These are phyloP conservation scores for Berberis vulgaris DNA, from an alignment of 164 flowering plant species.

Conservation along the genomic window DNA sequence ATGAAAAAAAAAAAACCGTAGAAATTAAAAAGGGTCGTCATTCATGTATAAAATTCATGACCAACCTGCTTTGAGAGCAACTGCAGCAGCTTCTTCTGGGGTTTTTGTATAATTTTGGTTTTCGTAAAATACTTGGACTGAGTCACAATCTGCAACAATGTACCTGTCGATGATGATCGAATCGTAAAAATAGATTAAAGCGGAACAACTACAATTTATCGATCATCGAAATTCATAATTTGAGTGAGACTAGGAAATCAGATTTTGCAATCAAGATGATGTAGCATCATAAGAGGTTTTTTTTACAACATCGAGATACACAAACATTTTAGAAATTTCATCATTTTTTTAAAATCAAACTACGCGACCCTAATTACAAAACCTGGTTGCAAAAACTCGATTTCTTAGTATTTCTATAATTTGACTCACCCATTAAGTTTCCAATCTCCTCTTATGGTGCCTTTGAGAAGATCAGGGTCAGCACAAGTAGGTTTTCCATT, in stretches of 20 bases:
- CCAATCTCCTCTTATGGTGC: constrained; percentile 62
- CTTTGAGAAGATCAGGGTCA: constrained; percentile 58
- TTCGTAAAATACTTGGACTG: constrained; percentile 68
- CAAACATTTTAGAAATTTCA: no score
- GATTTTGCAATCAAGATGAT: no score
- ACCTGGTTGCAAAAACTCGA: no score
- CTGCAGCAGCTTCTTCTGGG: constrained; percentile 91
- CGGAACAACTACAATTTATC: background rate
- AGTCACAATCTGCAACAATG: constrained; percentile 94
- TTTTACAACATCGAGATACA: no score
- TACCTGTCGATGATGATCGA: constrained; percentile 32
- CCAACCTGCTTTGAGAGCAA: constrained; percentile 76
- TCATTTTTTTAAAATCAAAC: no score
- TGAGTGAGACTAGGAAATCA: no score
- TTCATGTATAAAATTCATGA: background rate
- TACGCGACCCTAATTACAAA: no score
- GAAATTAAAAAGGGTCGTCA: no score
- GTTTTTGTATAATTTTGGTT: constrained; percentile 72
- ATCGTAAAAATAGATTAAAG: background rate
- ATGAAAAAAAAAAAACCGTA: no score
- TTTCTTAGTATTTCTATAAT: background rate
- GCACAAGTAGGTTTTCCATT: constrained; percentile 94
- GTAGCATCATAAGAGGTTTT: no score
- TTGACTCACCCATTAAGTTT: constrained; percentile 58
- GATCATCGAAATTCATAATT: no score